Evolutionary conservation across 163 green algal genomes (phyloP).

Genomic region (Coccomyxa subellipsoidea): DNA sequence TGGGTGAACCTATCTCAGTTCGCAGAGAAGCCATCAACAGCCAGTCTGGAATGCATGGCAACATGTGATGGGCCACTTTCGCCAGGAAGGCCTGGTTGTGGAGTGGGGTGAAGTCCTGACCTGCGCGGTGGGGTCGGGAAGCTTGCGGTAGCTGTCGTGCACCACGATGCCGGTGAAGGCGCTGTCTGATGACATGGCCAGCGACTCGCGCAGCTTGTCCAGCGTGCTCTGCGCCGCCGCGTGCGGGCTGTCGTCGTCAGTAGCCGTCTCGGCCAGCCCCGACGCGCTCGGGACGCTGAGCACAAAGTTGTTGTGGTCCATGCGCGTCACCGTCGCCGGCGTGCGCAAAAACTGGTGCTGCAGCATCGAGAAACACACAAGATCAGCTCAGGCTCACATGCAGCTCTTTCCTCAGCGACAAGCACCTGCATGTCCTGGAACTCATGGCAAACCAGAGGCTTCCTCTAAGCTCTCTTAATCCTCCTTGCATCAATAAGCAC

Average conservation of each 20-base stretch:
- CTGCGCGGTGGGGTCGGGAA: not conserved
- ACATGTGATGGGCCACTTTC: too few species aligned
- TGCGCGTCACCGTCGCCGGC: not conserved
- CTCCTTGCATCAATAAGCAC: too few species aligned
- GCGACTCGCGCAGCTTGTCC: not conserved
- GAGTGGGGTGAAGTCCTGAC: too few species aligned
- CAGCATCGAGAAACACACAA: not conserved
- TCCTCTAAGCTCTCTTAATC: too few species aligned
- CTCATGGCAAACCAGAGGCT: too few species aligned
- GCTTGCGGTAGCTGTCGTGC: not conserved
- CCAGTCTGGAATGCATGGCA: too few species aligned
- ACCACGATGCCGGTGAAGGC: not conserved
- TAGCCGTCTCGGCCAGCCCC: not conserved
- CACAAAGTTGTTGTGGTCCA: not conserved
- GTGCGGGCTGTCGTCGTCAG: not conserved
- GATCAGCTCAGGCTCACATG: too few species aligned
- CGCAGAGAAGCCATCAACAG: too few species aligned
- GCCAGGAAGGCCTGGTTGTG: too few species aligned
- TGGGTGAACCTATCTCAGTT: too few species aligned
- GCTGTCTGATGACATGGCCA: not conserved
- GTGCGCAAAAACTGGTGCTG: not conserved
- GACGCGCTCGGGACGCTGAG: not conserved
- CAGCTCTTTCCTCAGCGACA: too few species aligned
- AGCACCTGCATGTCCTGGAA: too few species aligned
- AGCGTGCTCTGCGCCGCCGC: not conserved